Evolutionary conservation across 2,329 filamentous ascomycete genomes (phyloP), one percentile per base, ranked within the genome.

Genomic region (Lithohypha guttulata): DNA sequence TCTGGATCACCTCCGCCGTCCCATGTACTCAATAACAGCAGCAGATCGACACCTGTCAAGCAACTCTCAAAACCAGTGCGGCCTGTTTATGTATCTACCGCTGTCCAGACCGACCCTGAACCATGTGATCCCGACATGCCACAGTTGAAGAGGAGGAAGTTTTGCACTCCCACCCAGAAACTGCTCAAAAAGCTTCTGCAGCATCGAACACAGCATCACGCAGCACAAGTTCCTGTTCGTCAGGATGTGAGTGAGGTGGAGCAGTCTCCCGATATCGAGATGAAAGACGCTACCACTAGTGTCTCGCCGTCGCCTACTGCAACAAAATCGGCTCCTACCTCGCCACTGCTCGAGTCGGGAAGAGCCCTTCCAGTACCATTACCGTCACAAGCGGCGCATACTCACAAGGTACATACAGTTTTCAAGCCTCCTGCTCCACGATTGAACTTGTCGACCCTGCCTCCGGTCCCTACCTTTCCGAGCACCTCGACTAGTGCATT

Each of bases 41-140:
- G 31, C n/a, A 26, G 35, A 2, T 30, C 35, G 17, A 23, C 35
- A 7, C 25, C 35, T 15, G 8, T 27, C 7, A 31, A 30, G 19
- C 18, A 13, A 9, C 8, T 19, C 3, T 19, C 15, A 4, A 39
- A 39, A 19, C 35, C 19, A 30, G 17, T 23, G n/a, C 35, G 35
- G 11, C 55, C 55, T 8, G 44, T 53, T 3, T 68, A 68, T 43
- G 60, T 65, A 23, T 61, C 64, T 41, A 53, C 53, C 22, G 52
- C 55, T 10, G 58, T 62, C 20, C 65, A 69, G 49, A 63, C 61
- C 4, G 59, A 71, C 49, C 44, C 58, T 29, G 57, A 70, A 52
- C 56, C 61, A 33, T 47, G 50, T 27, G 57, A 59, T n/a, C 44
- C 51, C 8, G 48, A 49, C 32, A 3, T 49, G 43, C 23, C 54